Conservation (phyloP, 495 filamentous ascomycete genomes). For the Penicillium canescens region DNA sequence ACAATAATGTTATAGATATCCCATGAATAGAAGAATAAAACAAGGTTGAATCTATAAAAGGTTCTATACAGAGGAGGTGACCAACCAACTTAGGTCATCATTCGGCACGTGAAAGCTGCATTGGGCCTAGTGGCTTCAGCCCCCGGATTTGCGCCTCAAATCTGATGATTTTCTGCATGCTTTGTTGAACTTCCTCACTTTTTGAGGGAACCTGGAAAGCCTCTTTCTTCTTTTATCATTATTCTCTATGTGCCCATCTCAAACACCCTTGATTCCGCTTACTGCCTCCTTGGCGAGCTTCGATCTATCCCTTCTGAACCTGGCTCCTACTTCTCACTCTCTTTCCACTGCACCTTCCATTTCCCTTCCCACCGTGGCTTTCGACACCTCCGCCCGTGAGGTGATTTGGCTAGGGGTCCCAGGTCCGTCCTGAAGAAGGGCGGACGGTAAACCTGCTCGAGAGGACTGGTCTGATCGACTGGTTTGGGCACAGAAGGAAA, state of each 20-base stretch:
- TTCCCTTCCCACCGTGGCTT: constrained; percentile 17
- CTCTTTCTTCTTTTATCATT: neutral
- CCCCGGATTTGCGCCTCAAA: constrained; percentile 32
- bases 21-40: too few species aligned
- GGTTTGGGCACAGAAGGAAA: constrained; percentile 1
- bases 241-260: constrained; percentile 45
- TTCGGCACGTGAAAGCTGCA: constrained; percentile 22
- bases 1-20: too few species aligned
- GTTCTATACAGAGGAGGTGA: neutral
- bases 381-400: constrained; percentile 30
- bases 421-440: constrained; percentile 60
- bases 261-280: constrained; percentile 32
- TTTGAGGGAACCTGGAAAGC: constrained; percentile 7
- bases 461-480: constrained; percentile 11
- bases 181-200: constrained; percentile 12
- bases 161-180: constrained; percentile 18
- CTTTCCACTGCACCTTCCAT: constrained; percentile 2
- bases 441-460: constrained; percentile 53
- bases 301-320: constrained; percentile 12
- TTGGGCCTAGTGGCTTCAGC: constrained; percentile 16
- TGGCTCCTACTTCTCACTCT: constrained; percentile 11
- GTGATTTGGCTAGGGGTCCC: constrained; percentile 55
- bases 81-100: constrained; percentile 17
- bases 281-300: constrained; percentile 31
- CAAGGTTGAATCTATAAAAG: too few species aligned